Percentiles rank a stretch among this genome's conserved stretches.
Evolutionary conservation across 202 grass and related monocot genomes (phyloP).

Genomic region (Carex arenaria): DNA sequence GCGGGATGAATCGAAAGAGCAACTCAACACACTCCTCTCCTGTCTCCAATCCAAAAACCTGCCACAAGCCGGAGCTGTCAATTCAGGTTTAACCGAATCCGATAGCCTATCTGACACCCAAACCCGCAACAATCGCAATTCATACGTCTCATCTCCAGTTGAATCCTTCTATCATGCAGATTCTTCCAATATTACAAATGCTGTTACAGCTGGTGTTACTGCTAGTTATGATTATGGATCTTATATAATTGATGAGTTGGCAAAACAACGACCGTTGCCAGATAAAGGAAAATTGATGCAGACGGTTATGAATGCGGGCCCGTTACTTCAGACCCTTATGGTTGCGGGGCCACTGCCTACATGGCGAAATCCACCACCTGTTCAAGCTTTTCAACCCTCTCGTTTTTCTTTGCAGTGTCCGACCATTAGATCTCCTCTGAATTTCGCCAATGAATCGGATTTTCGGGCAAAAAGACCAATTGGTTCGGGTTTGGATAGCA

Average conservation of each 20-base stretch:
- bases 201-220: neutral
- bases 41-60: neutral
- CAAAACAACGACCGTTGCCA: slow-evolving; percentile 23
- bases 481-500: neutral
- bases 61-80: slow-evolving; percentile 4
- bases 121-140: neutral
- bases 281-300: slow-evolving; percentile 40
- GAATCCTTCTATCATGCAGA: slow-evolving; percentile 30
- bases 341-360: slow-evolving; percentile 41
- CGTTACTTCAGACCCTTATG: slow-evolving; percentile 39
- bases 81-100: slow-evolving; percentile 28
- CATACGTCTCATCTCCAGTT: slow-evolving; percentile 22
- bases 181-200: slow-evolving; percentile 12
- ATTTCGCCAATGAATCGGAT: neutral
- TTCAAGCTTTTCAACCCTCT: slow-evolving; percentile 15
- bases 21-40: slow-evolving; percentile 14
- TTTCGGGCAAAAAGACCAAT: neutral
- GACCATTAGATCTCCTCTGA: neutral
- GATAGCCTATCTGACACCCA: slow-evolving; percentile 26
- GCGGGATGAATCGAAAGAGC: slow-evolving; percentile 17
- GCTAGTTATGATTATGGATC: slow-evolving; percentile 21
- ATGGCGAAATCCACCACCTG: slow-evolving; percentile 52
- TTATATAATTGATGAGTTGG: slow-evolving; percentile 31
- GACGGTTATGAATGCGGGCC: slow-evolving; percentile 41
- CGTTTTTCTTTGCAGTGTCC: slow-evolving; percentile 10